Percentiles rank a stretch among this genome's conserved stretches.
Evolutionary conservation across 768 basidiomycete genomes (phyloP).

Genomic region (Boletus eberwhitei): DNA sequence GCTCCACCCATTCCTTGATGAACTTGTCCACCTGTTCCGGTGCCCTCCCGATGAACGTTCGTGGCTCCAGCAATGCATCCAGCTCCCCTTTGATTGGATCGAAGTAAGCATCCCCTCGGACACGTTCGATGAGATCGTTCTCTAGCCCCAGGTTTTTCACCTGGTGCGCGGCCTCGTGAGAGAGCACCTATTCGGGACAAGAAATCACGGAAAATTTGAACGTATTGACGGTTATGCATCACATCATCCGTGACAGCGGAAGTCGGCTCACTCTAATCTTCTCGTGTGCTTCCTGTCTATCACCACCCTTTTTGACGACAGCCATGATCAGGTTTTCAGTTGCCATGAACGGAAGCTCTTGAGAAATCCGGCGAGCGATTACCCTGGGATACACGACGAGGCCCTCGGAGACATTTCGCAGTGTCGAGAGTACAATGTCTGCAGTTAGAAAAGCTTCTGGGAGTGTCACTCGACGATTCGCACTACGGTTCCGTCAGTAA

Average conservation of each 20-base stretch:
- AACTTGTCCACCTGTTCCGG: constrained; percentile 94
- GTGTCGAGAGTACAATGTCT: constrained; percentile 91
- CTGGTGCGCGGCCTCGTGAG: constrained; percentile 90
- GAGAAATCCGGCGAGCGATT: constrained; percentile 85
- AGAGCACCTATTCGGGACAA: constrained; percentile 63
- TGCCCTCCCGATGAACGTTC: constrained; percentile 89
- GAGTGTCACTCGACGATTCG: constrained; percentile 93
- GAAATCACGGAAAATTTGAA: constrained; percentile 2
- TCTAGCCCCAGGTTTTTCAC: constrained; percentile 93
- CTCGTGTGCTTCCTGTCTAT: constrained; percentile 96
- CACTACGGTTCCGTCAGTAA: constrained; percentile 45
- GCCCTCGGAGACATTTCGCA: constrained; percentile 96
- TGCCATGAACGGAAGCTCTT: constrained; percentile 99
- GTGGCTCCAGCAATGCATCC: constrained; percentile 76
- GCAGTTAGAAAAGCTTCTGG: constrained; percentile 97
- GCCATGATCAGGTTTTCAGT: constrained; percentile 99
- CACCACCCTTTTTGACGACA: constrained; percentile 90
- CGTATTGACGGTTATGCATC: constrained; percentile 9
- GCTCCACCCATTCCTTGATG: constrained; percentile 80
- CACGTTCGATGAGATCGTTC: constrained; percentile 92
- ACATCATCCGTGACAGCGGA: constrained; percentile 12
- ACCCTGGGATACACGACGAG: constrained; percentile 99
- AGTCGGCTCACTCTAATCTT: constrained; percentile 71
- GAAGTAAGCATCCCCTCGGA: constrained; percentile 82
- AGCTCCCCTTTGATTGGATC: constrained; percentile 80